phyloP scores from a whole-genome alignment of 129 eudicot species.

The Centella asiatica region DNA sequence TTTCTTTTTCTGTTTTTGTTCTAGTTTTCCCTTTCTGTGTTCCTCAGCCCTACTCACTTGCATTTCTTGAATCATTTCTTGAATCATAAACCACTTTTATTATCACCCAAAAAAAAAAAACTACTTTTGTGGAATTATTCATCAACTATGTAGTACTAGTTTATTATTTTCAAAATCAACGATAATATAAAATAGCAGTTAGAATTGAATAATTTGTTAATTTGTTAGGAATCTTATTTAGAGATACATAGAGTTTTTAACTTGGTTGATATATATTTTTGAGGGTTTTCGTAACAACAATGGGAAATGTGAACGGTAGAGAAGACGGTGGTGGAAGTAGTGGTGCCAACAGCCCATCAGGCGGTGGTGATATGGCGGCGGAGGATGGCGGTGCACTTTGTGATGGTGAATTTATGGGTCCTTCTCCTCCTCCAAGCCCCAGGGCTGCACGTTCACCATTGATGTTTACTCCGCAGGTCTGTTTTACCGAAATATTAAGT shows the following conservation, averaged over 20 bases:
- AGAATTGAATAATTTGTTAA: not conserved
- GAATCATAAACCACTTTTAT: not conserved
- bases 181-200: not conserved
- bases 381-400: constrained; percentile 34
- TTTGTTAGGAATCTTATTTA: not conserved
- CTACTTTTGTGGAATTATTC: not conserved
- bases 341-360: constrained; percentile 37
- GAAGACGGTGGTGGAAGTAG: constrained; percentile 62
- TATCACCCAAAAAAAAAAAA: too few species aligned
- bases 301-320: constrained; percentile 94
- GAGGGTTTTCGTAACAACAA: constrained; percentile 1
- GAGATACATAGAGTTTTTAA: constrained; percentile 5
- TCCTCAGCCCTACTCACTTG: not conserved
- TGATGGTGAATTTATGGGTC: constrained; percentile 55
- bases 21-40: not conserved
- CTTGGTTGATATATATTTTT: not conserved
- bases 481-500: not conserved
- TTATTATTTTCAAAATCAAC: not conserved
- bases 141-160: not conserved
- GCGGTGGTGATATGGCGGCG: constrained; percentile 37
- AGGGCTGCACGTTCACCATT: constrained; percentile 87
- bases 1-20: not conserved
- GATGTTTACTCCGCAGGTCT: constrained; percentile 97
- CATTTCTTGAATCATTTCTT: not conserved
- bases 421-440: constrained; percentile 92